Conservation (phyloP, 2,329 filamentous ascomycete genomes). For the Phoma herbarum region DNA sequence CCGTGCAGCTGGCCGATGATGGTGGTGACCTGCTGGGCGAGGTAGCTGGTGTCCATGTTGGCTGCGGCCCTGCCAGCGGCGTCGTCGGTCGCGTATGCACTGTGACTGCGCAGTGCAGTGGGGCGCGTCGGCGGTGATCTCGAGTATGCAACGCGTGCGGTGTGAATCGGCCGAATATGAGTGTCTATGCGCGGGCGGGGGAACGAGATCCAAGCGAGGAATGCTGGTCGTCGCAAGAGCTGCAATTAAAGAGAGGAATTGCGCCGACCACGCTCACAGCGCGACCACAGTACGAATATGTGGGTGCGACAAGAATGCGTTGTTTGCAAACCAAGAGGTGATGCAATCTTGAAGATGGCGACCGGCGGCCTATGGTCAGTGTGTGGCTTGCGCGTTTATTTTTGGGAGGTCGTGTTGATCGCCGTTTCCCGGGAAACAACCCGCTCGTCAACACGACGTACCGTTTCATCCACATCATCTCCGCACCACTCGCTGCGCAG, state of each 20-base stretch:
- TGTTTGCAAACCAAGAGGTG: constrained; percentile 14
- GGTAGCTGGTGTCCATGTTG: constrained; percentile 86
- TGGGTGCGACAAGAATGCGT: constrained; percentile 15
- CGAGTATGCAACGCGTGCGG: constrained; percentile 20
- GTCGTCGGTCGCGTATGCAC: constrained; percentile 48
- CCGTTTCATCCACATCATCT: constrained; percentile 20
- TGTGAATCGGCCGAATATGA: constrained; percentile 13
- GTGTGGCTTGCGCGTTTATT: constrained; percentile 14
- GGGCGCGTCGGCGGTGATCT: constrained; percentile 35
- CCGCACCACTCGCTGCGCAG: constrained; percentile 17
- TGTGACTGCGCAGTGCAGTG: constrained; percentile 34
- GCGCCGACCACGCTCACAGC: constrained; percentile 17
- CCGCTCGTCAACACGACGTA: constrained; percentile 13
- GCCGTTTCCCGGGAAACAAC: constrained; percentile 13
- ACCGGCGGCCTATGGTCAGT: constrained; percentile 10
- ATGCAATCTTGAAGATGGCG: constrained; percentile 21
- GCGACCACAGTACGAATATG: constrained; percentile 13
- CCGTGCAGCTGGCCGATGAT: constrained; percentile 94
- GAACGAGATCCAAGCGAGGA: constrained; percentile 13
- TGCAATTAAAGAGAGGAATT: constrained; percentile 22
- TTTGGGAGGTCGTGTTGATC: constrained; percentile 19
- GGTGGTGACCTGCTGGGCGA: constrained; percentile 93
- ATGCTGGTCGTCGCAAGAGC: constrained; percentile 20
- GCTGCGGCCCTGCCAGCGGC: constrained; percentile 47
- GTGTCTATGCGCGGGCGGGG: constrained; percentile 12